A percentile compares a stretch with the other conserved stretches of the same genome.
phyloP scores from a whole-genome alignment of 257 asterid genomes.

The Anisodus tanguticus region DNA sequence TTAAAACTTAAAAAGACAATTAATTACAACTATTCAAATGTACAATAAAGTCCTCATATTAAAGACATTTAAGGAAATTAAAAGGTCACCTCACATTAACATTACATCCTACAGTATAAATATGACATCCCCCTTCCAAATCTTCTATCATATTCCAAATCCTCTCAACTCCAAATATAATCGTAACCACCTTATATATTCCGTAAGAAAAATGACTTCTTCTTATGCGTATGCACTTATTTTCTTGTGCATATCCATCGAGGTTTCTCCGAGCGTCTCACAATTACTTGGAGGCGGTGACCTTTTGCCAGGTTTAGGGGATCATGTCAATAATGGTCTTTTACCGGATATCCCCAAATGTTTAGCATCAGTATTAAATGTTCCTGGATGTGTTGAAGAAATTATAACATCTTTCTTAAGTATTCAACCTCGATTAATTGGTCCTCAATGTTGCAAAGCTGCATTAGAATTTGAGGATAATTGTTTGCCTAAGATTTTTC shows the following conservation, averaged over 20 bases:
- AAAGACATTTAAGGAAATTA: background rate
- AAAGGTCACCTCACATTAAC: background rate
- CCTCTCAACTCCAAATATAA: background rate
- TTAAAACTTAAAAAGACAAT: background rate
- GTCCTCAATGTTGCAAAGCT: slow-evolving; percentile 43
- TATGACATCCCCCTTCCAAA: background rate
- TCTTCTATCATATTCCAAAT: background rate
- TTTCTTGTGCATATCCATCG: background rate
- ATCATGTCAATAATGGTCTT: background rate
- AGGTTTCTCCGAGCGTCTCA: background rate
- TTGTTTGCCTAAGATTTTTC: slow-evolving; percentile 40
- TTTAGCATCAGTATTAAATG: slow-evolving; percentile 26
- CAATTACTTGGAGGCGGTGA: background rate
- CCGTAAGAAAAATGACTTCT: background rate
- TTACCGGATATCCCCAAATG: slow-evolving; percentile 12
- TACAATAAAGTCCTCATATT: background rate
- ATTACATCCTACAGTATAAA: background rate
- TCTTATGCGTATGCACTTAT: background rate
- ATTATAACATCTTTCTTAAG: slow-evolving; percentile 34
- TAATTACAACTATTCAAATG: background rate
- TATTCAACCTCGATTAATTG: slow-evolving; percentile 24
- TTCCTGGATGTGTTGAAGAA: slow-evolving; percentile 39
- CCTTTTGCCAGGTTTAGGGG: background rate
- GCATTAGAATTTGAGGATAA: slow-evolving; percentile 30
- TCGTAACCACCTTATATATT: background rate